Conservation (phyloP, 805 yeast genomes). For the Candida insectorum region DNA sequence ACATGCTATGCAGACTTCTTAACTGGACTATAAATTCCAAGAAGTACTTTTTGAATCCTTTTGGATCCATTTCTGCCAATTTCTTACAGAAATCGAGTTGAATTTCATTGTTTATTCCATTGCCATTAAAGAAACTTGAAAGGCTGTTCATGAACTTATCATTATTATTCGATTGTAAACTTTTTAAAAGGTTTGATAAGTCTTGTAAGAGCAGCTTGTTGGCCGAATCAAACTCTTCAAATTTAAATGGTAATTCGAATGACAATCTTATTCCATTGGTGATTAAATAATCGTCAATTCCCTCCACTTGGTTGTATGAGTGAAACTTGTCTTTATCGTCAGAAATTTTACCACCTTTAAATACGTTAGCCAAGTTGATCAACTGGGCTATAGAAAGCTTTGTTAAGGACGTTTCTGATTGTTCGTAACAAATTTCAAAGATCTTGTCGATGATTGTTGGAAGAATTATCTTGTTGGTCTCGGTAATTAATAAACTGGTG, state of each 20-base stretch:
- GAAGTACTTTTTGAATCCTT: conserved; percentile 71
- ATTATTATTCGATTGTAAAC: conserved; percentile 45
- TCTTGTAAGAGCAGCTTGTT: conserved; percentile 72
- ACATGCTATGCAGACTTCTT: no score
- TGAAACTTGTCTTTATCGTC: conserved; percentile 59
- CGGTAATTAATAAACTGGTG: conserved; percentile 71
- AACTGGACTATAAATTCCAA: conserved; percentile 32
- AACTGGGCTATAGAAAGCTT: conserved; percentile 70
- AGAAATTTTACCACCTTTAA: conserved; percentile 67
- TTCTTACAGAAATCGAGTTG: conserved; percentile 60
- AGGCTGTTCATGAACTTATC: conserved; percentile 45
- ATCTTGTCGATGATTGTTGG: conserved; percentile 61
- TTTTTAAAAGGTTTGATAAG: conserved; percentile 63
- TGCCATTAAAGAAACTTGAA: conserved; percentile 51
- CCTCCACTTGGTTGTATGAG: conserved; percentile 53
- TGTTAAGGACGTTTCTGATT: conserved; percentile 38
- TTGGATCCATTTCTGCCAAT: conserved; percentile 52
- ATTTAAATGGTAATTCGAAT: conserved; percentile 78
- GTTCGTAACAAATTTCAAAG: conserved; percentile 54
- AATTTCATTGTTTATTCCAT: conserved; percentile 56
- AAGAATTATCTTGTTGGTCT: conserved; percentile 58
- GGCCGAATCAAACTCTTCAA: conserved; percentile 65
- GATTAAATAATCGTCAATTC: conserved; percentile 68
- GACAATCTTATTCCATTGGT: conserved; percentile 63
- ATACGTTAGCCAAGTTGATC: conserved; percentile 54